Evolutionary conservation across 345 rosid species (phyloP).

Genomic region (Eutrema japonicum): DNA sequence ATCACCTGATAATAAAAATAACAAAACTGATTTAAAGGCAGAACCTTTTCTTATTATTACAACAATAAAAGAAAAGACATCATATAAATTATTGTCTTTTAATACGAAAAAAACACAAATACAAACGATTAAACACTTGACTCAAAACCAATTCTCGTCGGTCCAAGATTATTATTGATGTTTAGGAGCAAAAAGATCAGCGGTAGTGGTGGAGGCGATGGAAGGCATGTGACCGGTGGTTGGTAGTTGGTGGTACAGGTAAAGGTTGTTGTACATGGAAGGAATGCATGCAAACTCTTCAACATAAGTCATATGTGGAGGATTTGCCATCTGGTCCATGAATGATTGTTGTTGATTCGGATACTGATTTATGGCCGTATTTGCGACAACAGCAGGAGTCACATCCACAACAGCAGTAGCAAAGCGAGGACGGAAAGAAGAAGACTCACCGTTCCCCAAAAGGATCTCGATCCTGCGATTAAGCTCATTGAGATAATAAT

Average conservation of each 20-base stretch:
- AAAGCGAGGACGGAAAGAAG: neutral
- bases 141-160: neutral
- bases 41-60: neutral
- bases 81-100: too few species aligned
- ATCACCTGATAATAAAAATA: neutral
- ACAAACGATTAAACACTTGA: neutral
- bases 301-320: too few species aligned
- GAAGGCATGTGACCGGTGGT: constrained; percentile 1
- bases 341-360: too few species aligned
- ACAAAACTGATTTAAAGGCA: neutral
- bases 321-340: too few species aligned
- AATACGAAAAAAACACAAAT: too few species aligned
- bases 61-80: neutral
- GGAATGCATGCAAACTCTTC: neutral
- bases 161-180: neutral
- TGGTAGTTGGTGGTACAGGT: neutral
- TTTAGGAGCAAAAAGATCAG: neutral
- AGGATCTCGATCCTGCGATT: neutral
- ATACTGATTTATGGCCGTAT: too few species aligned
- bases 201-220: neutral
- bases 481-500: neutral
- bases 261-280: neutral
- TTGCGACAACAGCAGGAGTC: neutral
- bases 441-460: neutral
- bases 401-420: neutral